Evolutionary conservation across 1,139 yeast species (phyloP).

Genomic region (Eremothecium sinecaudum): DNA sequence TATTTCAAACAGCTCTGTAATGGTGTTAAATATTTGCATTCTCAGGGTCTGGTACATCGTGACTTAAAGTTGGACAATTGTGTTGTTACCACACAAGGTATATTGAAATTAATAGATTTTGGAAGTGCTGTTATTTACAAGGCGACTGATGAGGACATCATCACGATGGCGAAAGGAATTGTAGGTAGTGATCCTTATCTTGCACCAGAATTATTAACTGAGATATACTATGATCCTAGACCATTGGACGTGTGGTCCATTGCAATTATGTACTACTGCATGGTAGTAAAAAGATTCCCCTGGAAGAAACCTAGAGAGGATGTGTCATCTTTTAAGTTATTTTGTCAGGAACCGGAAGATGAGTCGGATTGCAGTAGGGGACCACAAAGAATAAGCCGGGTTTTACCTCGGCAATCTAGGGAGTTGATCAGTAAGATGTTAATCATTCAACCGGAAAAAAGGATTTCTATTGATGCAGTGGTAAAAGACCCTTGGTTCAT

Average conservation of each 20-base stretch:
- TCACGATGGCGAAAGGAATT: slow-evolving; percentile 50
- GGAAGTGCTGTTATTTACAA: slow-evolving; percentile 67
- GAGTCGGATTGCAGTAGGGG: slow-evolving; percentile 35
- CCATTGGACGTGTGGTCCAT: slow-evolving; percentile 71
- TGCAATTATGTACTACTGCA: slow-evolving; percentile 68
- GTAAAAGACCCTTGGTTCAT: slow-evolving; percentile 61
- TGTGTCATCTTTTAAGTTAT: slow-evolving; percentile 45
- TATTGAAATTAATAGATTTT: slow-evolving; percentile 64
- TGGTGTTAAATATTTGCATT: slow-evolving; percentile 56
- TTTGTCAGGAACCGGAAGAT: slow-evolving; percentile 32
- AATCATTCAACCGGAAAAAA: slow-evolving; percentile 51
- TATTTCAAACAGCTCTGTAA: slow-evolving; percentile 57
- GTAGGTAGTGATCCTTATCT: slow-evolving; percentile 77
- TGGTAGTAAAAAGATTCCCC: slow-evolving; percentile 63
- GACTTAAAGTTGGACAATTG: slow-evolving; percentile 73
- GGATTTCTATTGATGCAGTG: slow-evolving; percentile 64
- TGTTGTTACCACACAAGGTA: slow-evolving; percentile 53
- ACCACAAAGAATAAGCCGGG: slow-evolving; percentile 73
- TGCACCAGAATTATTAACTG: slow-evolving; percentile 61
- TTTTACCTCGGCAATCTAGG: slow-evolving; percentile 73
- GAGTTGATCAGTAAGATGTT: slow-evolving; percentile 68
- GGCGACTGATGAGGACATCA: slow-evolving; percentile 31
- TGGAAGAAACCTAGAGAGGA: slow-evolving; percentile 59
- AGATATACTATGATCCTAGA: slow-evolving; percentile 51
- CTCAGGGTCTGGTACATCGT: slow-evolving; percentile 64